phyloP scores from a whole-genome alignment of 192 early-diverging fungal genomes.

The Umbelopsis vinacea region DNA sequence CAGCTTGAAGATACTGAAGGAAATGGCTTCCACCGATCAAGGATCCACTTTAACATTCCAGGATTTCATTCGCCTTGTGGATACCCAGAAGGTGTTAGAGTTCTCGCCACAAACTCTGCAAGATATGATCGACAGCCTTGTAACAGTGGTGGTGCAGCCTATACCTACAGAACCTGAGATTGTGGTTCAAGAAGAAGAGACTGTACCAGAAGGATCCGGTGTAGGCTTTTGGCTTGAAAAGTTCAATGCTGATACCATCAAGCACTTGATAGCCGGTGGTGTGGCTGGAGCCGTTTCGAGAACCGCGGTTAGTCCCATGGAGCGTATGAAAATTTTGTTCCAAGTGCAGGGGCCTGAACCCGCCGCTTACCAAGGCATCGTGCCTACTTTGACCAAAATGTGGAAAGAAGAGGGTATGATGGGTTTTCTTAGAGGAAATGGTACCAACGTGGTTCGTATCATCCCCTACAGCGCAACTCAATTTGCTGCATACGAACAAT shows the following conservation, averaged over 20 bases:
- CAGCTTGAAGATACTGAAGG: constrained; percentile 6
- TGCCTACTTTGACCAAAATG: constrained; percentile 74
- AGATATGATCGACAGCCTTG: constrained; percentile 19
- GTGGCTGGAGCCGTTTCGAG: constrained; percentile 78
- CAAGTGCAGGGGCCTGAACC: constrained; percentile 73
- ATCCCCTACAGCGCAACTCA: constrained; percentile 83
- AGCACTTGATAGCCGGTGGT: constrained; percentile 78
- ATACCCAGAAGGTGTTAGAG: constrained; percentile 24
- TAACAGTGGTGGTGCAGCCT: constrained; percentile 20
- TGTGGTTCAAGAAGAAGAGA: neutral
- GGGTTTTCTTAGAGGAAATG: constrained; percentile 80
- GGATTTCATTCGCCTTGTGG: constrained; percentile 21
- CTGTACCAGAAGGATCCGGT: neutral
- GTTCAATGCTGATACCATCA: constrained; percentile 62
- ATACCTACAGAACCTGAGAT: neutral
- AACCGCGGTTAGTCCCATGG: constrained; percentile 80
- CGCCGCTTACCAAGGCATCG: constrained; percentile 68
- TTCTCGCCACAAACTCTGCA: constrained; percentile 26
- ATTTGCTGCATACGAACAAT: constrained; percentile 83
- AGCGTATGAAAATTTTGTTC: constrained; percentile 87
- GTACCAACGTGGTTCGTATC: constrained; percentile 84
- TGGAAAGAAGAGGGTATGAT: constrained; percentile 77
- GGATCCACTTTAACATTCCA: constrained; percentile 18
- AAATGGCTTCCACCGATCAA: neutral
- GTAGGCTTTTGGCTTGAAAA: constrained; percentile 25